Evolutionary conservation across 495 filamentous ascomycete species (phyloP).

Genomic region (Geoglossum glabrum): DNA sequence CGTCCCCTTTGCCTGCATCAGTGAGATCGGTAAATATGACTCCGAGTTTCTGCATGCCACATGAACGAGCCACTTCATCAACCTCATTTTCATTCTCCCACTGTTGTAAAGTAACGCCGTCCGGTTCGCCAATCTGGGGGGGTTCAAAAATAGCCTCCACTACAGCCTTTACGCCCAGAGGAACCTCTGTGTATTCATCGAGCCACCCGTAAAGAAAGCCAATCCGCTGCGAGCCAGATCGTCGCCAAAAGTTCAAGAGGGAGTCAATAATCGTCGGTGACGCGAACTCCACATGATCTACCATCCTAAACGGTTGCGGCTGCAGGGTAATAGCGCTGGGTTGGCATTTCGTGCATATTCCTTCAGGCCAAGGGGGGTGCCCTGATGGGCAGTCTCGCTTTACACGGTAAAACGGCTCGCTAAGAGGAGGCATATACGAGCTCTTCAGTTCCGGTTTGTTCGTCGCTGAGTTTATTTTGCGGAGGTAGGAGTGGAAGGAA

Average conservation of each 20-base stretch:
- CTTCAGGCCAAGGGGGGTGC: constrained; percentile 82
- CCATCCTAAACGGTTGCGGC: constrained; percentile 88
- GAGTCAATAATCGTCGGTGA: constrained; percentile 62
- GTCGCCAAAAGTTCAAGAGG: constrained; percentile 79
- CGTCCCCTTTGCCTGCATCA: constrained; percentile 61
- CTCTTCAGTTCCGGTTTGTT: constrained; percentile 82
- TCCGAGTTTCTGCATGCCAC: constrained; percentile 76
- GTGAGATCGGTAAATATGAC: constrained; percentile 91
- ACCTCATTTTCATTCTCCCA: constrained; percentile 79
- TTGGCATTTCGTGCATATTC: constrained; percentile 98
- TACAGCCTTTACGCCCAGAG: constrained; percentile 84
- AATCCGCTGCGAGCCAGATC: constrained; percentile 55
- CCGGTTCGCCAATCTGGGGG: constrained; percentile 75
- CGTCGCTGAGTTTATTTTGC: constrained; percentile 85
- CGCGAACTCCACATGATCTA: constrained; percentile 95
- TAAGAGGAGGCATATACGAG: constrained; percentile 91
- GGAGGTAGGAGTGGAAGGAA: constrained; percentile 84
- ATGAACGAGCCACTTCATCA: constrained; percentile 60
- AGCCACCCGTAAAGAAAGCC: constrained; percentile 87
- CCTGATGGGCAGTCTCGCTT: constrained; percentile 77
- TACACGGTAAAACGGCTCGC: constrained; percentile 84
- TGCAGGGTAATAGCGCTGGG: constrained; percentile 93
- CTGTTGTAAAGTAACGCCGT: constrained; percentile 68
- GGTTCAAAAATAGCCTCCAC: constrained; percentile 97
- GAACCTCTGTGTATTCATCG: constrained; percentile 79